Conservation (phyloP, 805 yeast species). For the Barnettozyma vustinii region DNA sequence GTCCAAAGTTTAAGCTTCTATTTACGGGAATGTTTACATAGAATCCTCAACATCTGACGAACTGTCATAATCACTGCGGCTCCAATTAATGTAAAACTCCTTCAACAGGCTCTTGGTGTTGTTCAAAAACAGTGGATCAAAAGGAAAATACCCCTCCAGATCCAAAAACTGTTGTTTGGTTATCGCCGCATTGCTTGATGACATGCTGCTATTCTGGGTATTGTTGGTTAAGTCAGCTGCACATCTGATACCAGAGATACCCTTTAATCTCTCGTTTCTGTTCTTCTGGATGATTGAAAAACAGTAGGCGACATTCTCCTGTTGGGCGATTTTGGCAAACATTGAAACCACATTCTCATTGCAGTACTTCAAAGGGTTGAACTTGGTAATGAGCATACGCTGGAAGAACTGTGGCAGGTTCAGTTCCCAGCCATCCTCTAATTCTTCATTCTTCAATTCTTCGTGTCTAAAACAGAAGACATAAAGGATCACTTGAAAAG, state of each 20-base stretch:
- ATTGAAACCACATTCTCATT: slow-evolving; percentile 90
- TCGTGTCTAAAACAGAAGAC: slow-evolving; percentile 86
- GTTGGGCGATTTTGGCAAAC: slow-evolving; percentile 89
- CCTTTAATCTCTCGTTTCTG: slow-evolving; percentile 45
- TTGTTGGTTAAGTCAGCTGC: slow-evolving; percentile 25
- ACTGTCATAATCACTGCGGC: slow-evolving; percentile 50
- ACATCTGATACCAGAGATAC: slow-evolving; percentile 30
- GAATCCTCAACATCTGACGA: slow-evolving; percentile 34
- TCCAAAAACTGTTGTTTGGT: slow-evolving; percentile 81
- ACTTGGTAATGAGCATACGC: slow-evolving; percentile 75
- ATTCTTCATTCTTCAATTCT: slow-evolving; percentile 37
- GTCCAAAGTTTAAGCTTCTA: background rate
- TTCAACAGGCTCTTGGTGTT: slow-evolving; percentile 49
- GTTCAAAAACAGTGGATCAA: slow-evolving; percentile 81
- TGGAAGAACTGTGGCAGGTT: slow-evolving; percentile 82
- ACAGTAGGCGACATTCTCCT: slow-evolving; percentile 86
- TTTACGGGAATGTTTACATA: background rate
- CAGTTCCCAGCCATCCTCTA: slow-evolving; percentile 60
- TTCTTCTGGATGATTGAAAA: slow-evolving; percentile 89
- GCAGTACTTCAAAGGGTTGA: slow-evolving; percentile 90
- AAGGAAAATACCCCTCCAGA: slow-evolving; percentile 93
- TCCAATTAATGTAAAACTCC: slow-evolving; percentile 75
- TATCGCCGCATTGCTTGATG: slow-evolving; percentile 15
- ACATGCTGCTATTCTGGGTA: slow-evolving; percentile 18
- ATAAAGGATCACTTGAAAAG: slow-evolving; percentile 84